phyloP scores from a whole-genome alignment of 225 moss, liverwort and hornwort genomes.

The Ulota crispa region DNA sequence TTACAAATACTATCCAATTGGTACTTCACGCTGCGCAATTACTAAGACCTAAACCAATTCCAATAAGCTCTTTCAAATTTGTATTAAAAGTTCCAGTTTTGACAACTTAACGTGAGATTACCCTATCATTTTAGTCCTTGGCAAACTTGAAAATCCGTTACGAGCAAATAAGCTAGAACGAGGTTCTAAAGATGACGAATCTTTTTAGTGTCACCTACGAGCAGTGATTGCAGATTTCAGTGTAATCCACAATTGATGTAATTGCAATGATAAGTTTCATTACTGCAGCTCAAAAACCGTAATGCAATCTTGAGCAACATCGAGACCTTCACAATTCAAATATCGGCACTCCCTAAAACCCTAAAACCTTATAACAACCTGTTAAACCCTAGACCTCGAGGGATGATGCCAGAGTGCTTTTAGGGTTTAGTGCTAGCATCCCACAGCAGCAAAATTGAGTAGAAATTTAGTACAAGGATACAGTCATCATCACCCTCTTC shows the following conservation, averaged over 20 bases:
- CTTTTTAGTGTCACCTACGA: neutral
- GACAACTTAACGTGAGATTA: neutral
- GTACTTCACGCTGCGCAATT: neutral
- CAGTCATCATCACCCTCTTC: constrained; percentile 70
- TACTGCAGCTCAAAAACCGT: neutral
- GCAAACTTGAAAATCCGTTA: neutral
- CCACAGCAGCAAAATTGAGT: neutral
- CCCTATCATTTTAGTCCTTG: neutral
- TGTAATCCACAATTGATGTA: neutral
- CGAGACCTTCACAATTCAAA: neutral
- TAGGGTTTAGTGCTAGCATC: neutral
- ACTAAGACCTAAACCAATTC: neutral
- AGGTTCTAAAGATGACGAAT: neutral
- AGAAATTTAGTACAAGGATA: constrained; percentile 46
- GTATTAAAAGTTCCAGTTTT: neutral
- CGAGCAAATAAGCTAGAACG: neutral
- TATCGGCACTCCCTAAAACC: neutral
- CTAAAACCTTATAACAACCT: neutral
- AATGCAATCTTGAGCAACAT: neutral
- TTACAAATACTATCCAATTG: neutral
- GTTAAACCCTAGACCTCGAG: constrained; percentile 1
- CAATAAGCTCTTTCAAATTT: too few species aligned
- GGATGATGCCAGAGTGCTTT: neutral
- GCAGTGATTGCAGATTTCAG: neutral
- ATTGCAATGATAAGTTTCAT: neutral